These are phyloP conservation scores for Talaromyces marneffei DNA, from an alignment of 2,329 filamentous ascomycete species.

Conservation along the genomic window DNA sequence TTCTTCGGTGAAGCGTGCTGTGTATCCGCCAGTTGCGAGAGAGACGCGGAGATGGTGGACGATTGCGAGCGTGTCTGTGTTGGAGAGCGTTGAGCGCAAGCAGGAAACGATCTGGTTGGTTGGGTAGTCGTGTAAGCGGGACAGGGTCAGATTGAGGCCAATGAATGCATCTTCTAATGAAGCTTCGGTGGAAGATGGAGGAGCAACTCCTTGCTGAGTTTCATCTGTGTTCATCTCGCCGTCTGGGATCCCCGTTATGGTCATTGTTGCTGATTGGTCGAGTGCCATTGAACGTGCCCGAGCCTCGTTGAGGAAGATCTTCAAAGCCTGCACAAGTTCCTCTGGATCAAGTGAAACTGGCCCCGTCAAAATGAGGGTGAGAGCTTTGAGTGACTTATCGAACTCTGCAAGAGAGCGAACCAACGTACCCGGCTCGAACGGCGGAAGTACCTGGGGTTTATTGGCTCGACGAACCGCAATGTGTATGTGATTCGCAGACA, in stretches of 20 bases:
- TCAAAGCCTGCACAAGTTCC: constrained; percentile 38
- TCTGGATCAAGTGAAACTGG: constrained; percentile 31
- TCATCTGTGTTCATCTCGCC: constrained; percentile 16
- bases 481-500: constrained; percentile 37
- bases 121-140: constrained; percentile 33
- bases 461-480: constrained; percentile 32
- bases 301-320: constrained; percentile 35
- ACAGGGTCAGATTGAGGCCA: constrained; percentile 34
- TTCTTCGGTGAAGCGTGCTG: constrained; percentile 38
- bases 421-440: constrained; percentile 35
- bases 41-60: constrained; percentile 40
- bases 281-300: constrained; percentile 29
- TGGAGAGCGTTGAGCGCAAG: constrained; percentile 35
- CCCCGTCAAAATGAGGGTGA: constrained; percentile 34
- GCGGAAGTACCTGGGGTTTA: constrained; percentile 31
- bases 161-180: constrained; percentile 33
- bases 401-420: constrained; percentile 35
- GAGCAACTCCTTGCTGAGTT: neutral
- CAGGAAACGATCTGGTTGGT: constrained; percentile 26
- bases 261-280: constrained; percentile 27
- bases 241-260: constrained; percentile 25
- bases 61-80: constrained; percentile 35
- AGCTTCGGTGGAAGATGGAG: constrained; percentile 12
- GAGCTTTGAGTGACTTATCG: constrained; percentile 34
- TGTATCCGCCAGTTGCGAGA: constrained; percentile 39